Conservation (phyloP, 2,329 filamentous ascomycete genomes). For the Fusarium sp. region DNA sequence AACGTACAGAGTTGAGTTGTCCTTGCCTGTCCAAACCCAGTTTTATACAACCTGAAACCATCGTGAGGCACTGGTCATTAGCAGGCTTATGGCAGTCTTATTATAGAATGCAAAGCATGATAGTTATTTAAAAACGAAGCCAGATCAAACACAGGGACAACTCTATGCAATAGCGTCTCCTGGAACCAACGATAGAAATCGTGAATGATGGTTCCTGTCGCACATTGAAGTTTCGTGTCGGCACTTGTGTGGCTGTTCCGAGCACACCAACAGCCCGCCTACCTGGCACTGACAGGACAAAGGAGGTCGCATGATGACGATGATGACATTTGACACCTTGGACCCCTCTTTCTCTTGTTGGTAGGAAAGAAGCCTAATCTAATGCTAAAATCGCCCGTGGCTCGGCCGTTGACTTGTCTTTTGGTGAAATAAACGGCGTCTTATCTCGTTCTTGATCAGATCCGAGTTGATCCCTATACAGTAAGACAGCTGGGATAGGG, state of each 20-base stretch:
- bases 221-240: slow-evolving; percentile 30
- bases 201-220: slow-evolving; percentile 15
- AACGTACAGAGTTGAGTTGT: background rate
- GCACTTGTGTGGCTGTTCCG: slow-evolving; percentile 35
- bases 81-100: background rate
- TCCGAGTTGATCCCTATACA: background rate
- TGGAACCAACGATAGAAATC: background rate
- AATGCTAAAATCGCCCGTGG: slow-evolving; percentile 11
- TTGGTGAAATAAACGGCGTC: slow-evolving; percentile 18
- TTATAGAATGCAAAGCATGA: background rate
- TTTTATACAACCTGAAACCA: background rate
- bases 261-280: slow-evolving; percentile 13
- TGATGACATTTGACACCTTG: slow-evolving; percentile 40
- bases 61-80: background rate
- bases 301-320: slow-evolving; percentile 37
- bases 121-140: background rate
- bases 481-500: background rate
- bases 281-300: slow-evolving; percentile 12
- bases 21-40: background rate
- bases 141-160: background rate
- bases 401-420: slow-evolving; percentile 33
- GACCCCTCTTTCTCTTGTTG: slow-evolving; percentile 24
- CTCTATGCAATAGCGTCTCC: background rate
- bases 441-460: background rate
- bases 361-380: background rate